These are phyloP conservation scores for Umbelopsis sp. DNA, from an alignment of 192 early-diverging fungal genomes.

Conservation along the genomic window DNA sequence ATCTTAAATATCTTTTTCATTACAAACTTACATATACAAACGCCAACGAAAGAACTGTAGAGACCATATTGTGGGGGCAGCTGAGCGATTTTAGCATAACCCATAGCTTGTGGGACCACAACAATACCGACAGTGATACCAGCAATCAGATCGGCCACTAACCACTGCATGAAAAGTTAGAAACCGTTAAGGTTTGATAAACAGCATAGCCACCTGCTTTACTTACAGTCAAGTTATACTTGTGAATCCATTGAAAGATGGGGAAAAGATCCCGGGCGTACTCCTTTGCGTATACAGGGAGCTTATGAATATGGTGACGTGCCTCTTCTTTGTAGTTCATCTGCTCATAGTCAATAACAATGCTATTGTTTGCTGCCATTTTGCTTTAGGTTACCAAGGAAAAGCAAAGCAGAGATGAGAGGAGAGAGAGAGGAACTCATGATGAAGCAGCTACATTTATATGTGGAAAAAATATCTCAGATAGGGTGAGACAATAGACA, in stretches of 20 bases:
- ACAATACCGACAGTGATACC: constrained; percentile 79
- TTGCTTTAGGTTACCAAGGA: not conserved
- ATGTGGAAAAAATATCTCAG: not conserved
- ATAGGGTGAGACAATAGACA: not conserved
- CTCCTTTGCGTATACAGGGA: constrained; percentile 26
- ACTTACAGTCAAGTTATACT: constrained; percentile 40
- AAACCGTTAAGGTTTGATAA: not conserved
- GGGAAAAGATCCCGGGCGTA: constrained; percentile 35
- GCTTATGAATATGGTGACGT: constrained; percentile 7
- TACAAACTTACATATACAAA: constrained; percentile 44
- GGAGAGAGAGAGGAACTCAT: not conserved
- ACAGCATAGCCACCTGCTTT: too few relatives aligned
- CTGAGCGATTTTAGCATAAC: constrained; percentile 72
- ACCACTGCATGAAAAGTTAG: constrained; percentile 37
- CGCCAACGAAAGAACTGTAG: constrained; percentile 71
- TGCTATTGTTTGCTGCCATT: constrained; percentile 12
- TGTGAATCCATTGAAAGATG: constrained; percentile 36
- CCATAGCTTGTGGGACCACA: constrained; percentile 76
- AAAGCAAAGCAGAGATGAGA: not conserved
- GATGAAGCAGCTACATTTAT: not conserved
- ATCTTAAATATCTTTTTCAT: too few relatives aligned
- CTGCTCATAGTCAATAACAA: constrained; percentile 39
- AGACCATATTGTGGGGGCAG: constrained; percentile 76
- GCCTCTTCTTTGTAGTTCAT: constrained; percentile 26
- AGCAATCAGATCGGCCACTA: constrained; percentile 60